Base-by-base conservation (phyloP, 2,329 filamentous ascomycete species). In the Claviceps purpurea region DNA sequence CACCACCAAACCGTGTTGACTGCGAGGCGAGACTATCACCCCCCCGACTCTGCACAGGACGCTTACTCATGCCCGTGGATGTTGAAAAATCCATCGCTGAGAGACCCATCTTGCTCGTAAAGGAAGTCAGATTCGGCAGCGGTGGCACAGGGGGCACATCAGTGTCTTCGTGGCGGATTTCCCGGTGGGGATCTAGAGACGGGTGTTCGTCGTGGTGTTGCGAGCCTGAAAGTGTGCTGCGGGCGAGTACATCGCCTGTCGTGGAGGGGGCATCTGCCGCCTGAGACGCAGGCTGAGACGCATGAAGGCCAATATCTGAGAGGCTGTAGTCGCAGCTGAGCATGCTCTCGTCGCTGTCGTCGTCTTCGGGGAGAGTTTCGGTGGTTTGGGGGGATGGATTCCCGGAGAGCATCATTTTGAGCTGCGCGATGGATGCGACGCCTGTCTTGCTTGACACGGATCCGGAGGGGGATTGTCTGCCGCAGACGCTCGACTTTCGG, bases 301-400 rank as follows among this genome's bases (percentile, higher is more conserved):
- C 73, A 60, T 78, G 80, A 63, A 79, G 82, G 41, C 79, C 84
- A 20, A 80, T 68, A 60, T 87, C 84, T 6, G 82, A 85, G n/a
- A 78, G 73, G 45, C 78, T 77, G 57, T 79, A 75, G 52, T 87
- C 83, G 56, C 82, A 85, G 68, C 82, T 86, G 56, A 84, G 76
- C 72, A 88, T 78, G 64, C 82, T 87, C 51, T 88, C 84, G 60
- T 74, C 81, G 51, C 73, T 76, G 54, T 77, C 78, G 50, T 76
- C 73, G 20, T 73, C 70, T n/a, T 64, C 63, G 4, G 57, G 57
- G 4, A 30, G 8, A 30, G 61, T 56, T 10, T 66, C 64, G 2
- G 68, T 68, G 14, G 68, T 68, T 43, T 70, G 70, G 10, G 68
- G 63, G 4, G 66, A 62, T 11, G 60, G 58, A 43, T 77, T 74